Conservation (phyloP, 1,284 basidiomycete genomes). For the Cutaneotrichosporon cyanovorans region DNA sequence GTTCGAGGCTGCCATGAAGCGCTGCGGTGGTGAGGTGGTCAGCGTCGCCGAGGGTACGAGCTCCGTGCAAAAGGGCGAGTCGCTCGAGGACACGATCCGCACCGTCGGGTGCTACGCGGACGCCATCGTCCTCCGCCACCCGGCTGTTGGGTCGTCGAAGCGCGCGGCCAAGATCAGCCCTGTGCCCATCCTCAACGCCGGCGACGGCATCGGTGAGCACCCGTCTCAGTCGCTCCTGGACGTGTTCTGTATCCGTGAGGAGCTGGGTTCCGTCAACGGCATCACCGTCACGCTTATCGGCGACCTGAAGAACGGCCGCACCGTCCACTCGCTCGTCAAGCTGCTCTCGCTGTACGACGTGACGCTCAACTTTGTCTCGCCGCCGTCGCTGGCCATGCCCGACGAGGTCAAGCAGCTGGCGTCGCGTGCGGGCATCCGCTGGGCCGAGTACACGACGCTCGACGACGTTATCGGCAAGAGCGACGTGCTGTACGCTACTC, state of each 20-base stretch:
- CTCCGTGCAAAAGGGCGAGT: constrained; percentile 92
- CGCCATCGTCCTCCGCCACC: constrained; percentile 90
- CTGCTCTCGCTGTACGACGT: constrained; percentile 85
- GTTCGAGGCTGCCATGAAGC: constrained; percentile 99
- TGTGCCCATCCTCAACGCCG: constrained; percentile 92
- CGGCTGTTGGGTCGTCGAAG: constrained; percentile 84
- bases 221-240: constrained; percentile 93
- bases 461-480: constrained; percentile 85
- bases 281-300: constrained; percentile 89
- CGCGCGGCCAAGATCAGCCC: constrained; percentile 88
- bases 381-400: constrained; percentile 86
- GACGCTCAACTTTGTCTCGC: constrained; percentile 92
- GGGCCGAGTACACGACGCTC: constrained; percentile 72
- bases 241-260: constrained; percentile 94
- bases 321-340: constrained; percentile 91
- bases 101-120: constrained; percentile 95
- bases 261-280: constrained; percentile 96
- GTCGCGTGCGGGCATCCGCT: constrained; percentile 69
- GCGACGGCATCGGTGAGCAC: constrained; percentile 96
- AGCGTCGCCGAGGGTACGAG: constrained; percentile 72
- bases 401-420: constrained; percentile 73
- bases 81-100: constrained; percentile 84
- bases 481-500: constrained; percentile 96
- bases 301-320: constrained; percentile 96
- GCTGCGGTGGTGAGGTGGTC: constrained; percentile 91